Base-by-base conservation (phyloP, 1,284 basidiomycete genomes). In the Ustilago trichophora region DNA sequence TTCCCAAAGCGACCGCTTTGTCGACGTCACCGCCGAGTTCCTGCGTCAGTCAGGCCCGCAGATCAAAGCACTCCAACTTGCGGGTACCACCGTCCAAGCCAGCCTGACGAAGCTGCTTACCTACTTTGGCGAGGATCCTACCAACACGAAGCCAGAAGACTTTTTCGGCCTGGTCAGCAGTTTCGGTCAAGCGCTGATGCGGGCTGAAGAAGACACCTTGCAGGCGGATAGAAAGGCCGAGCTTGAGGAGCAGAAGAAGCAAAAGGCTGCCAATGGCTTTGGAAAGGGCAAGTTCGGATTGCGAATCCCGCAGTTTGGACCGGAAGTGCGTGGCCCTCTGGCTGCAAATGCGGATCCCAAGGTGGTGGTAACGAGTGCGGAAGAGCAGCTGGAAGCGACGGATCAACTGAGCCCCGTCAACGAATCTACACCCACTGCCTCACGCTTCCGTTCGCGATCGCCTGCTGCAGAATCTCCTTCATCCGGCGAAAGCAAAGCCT, bases 111-210 rank as follows among this genome's bases (percentile, higher is more conserved):
- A 60, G 41, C 38, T 73, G 34, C 37, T 76, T 22, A 43, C 25
- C 37, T 76, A 73, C 55, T 76, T 66, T 42, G 72, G 73, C 15
- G 71, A 76, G 40, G 72, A 76, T 43, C 38, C 73, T 3, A 42
- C 40, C 21, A 49, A 68, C 47, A 67, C 70, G 6, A 76, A 72
- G 47, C 56, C 74, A 7, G 76, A 78, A 29, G 76, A 76, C 21
- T 78, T 78, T 34, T 78, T 78, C 48, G 57, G 53, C 2, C 35
- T 69, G 29, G 42, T 77, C 15, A 53, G 66, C 35, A 66, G 60
- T 26, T 78, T 78, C 22, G 76, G 74, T 2, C 76, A 78, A 35
- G 62, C 64, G 6, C 37, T 78, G 37, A 78, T 78, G 76, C 55
- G 74, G 3, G 76, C 76, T 0, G 76, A 78, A 34, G 76, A 73